Base-by-base conservation (phyloP, 768 basidiomycete genomes). In the Tricholoma sp. region DNA sequence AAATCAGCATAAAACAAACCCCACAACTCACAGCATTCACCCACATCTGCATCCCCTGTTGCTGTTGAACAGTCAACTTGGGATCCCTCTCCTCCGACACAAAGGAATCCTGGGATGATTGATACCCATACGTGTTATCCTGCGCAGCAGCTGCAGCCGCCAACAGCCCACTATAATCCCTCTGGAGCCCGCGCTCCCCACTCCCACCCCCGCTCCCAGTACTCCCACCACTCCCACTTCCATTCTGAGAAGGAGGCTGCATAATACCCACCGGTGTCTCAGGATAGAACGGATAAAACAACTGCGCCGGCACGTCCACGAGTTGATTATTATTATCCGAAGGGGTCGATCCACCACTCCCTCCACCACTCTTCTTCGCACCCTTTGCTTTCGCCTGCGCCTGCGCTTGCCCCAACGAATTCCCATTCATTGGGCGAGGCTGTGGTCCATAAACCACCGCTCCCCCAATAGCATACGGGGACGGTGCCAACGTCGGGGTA, bases 271-370 rank as follows among this genome's bases (percentile, higher is more conserved):
- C 52, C 55, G 56, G 69, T 54, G 63, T 75, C 61, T 89, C 88
- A 0, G 88, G 84, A 64, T 79, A 89, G 74, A 89, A 89, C 0
- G 89, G 89, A 64, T 88, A 92, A 72, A 92, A 91, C 45, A 90
- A 69, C 29, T 77, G 79, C 5, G 80, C 73, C 1, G 89, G 88
- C 45, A 91, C 76, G 18, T 91, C 88, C 1, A 83, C 84, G 34
- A 91, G 79, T 12, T 37, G 35, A 53, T 73, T 72, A 56, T 74
- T 76, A 50, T 74, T 76, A 50, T 71, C 70, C 0, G 74, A 70
- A 18, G 76, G 74, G 10, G 77, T 76, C 5, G 72, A 69, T 5
- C 69, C 68, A 2, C 68, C 71, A 55, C 72, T 70, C 19, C 62
- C 58, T 11, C 64, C 67, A 21, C 64, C 63, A 27, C 68, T 63